phyloP scores from a whole-genome alignment of 208 protist species.

The Acanthamoeba lenticulata region DNA sequence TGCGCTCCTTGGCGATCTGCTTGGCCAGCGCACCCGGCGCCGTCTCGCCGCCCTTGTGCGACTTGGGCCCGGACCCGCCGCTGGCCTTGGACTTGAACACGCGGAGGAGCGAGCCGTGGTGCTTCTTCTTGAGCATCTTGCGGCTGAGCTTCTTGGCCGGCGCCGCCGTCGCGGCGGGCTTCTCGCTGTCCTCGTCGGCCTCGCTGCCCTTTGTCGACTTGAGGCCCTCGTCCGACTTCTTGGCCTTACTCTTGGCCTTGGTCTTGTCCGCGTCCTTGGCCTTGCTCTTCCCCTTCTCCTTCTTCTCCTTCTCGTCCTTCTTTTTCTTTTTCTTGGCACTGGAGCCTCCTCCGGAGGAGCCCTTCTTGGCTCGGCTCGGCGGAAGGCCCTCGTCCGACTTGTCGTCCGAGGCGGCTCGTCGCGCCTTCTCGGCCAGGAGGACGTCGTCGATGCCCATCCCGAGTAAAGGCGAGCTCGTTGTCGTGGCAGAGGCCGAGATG shows the following conservation, averaged over 20 bases:
- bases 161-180: background rate
- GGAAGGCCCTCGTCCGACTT: too few relatives aligned
- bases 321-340: background rate
- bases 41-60: background rate
- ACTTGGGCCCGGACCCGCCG: too few relatives aligned
- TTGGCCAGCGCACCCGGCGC: background rate
- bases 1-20: background rate
- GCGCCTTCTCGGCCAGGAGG: too few relatives aligned
- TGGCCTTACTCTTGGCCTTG: background rate
- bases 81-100: slow-evolving; percentile 19
- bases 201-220: background rate
- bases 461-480: too few relatives aligned
- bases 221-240: background rate
- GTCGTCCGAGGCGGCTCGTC: too few relatives aligned
- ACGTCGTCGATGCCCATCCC: background rate
- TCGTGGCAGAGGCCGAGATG: too few relatives aligned
- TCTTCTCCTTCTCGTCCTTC: background rate
- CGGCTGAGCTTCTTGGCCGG: slow-evolving; percentile 3
- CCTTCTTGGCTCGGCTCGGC: too few relatives aligned
- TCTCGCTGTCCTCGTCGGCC: background rate
- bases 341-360: too few relatives aligned
- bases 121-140: background rate
- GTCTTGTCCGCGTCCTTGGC: background rate
- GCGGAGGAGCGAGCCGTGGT: slow-evolving; percentile 12
- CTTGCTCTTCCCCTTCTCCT: background rate